These are phyloP conservation scores for Artemisia annua DNA, from an alignment of 129 eudicot genomes.

Conservation along the genomic window DNA sequence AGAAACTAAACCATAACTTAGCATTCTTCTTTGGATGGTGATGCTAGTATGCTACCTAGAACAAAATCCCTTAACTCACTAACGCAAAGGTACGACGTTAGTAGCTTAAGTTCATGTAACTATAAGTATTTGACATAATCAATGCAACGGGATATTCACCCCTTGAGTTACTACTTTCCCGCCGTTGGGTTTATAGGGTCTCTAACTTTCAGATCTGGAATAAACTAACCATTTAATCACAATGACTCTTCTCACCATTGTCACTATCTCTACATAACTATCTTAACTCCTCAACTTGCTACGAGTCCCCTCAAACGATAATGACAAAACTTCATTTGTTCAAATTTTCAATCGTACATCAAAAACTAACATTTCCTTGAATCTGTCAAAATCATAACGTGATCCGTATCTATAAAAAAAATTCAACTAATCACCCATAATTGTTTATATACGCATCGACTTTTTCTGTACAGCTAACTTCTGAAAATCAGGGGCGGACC, in stretches of 20 bases:
- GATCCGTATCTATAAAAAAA: too few species aligned
- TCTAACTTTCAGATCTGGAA: background rate
- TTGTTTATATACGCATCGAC: too few species aligned
- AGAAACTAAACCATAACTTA: too few species aligned
- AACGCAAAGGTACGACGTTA: too few species aligned
- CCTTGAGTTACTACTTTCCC: background rate
- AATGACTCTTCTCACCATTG: background rate
- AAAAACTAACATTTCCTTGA: background rate
- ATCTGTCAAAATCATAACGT: background rate
- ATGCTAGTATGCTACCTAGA: background rate
- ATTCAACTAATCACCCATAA: background rate
- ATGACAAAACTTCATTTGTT: too few species aligned
- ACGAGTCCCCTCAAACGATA: background rate
- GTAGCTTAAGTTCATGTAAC: too few species aligned
- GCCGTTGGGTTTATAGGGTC: background rate
- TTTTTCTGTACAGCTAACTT: too few species aligned
- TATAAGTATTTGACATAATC: background rate
- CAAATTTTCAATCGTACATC: background rate
- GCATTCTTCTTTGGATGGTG: background rate
- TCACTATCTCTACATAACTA: too few species aligned
- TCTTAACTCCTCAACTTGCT: background rate
- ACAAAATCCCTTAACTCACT: background rate
- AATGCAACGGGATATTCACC: background rate
- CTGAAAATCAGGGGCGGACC: too few species aligned
- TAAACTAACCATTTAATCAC: background rate